Conservation (phyloP, 352 stramenopile species). For the Phytophthora vignae region DNA sequence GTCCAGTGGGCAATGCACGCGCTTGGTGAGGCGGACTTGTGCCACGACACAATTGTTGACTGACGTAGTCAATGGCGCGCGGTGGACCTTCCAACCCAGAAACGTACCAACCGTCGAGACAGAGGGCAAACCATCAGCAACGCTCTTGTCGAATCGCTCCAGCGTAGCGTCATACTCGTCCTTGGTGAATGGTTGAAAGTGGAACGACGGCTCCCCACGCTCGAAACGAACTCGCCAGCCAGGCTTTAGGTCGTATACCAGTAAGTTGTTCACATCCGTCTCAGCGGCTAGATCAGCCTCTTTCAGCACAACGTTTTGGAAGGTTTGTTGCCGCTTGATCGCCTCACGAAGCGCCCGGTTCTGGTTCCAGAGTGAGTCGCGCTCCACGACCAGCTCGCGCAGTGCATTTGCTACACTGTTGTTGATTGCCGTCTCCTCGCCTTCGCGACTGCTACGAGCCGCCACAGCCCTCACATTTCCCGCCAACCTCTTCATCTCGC, state of each 20-base stretch:
- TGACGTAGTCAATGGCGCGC: neutral
- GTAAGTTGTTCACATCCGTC: neutral
- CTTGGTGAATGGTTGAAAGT: neutral
- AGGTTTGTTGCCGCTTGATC: neutral
- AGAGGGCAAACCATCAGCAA: neutral
- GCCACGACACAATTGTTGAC: slow-evolving; percentile 11
- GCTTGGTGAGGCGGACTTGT: slow-evolving; percentile 5
- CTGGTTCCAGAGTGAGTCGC: neutral
- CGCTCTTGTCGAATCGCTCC: neutral
- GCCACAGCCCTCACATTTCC: neutral
- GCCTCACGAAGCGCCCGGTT: neutral
- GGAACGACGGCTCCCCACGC: neutral
- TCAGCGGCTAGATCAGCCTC: neutral
- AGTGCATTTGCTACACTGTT: neutral
- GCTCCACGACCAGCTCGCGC: neutral
- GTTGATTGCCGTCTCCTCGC: neutral
- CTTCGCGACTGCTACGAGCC: neutral
- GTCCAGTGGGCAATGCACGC: slow-evolving; percentile 3
- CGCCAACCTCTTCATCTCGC: neutral
- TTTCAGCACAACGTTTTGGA: neutral
- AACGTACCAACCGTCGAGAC: neutral
- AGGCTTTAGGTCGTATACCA: neutral
- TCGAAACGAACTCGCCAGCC: neutral
- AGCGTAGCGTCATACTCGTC: neutral
- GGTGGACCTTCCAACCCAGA: neutral